A percentile compares a stretch with the other conserved stretches of the same genome.
Conservation (phyloP, 1,284 basidiomycete species). For the Puccinia polysora region DNA sequence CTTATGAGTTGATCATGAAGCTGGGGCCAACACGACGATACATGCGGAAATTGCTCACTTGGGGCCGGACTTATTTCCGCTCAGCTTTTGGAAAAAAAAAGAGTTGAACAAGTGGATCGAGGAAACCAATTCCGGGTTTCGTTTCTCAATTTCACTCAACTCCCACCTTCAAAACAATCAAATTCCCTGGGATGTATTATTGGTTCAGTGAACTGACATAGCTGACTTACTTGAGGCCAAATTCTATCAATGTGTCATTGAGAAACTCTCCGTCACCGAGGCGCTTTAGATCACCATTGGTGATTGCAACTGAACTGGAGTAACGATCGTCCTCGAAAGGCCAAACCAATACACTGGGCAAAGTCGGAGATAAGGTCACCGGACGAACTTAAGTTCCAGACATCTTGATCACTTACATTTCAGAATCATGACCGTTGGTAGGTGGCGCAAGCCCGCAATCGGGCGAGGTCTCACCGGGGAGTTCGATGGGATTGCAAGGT, state of each 20-base stretch:
- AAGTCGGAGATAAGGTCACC: neutral
- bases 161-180: conserved; percentile 61
- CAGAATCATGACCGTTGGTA: neutral
- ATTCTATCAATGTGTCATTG: conserved; percentile 94
- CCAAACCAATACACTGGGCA: conserved; percentile 46
- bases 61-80: conserved; percentile 57
- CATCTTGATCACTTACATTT: conserved; percentile 13
- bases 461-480: neutral
- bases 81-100: conserved; percentile 95
- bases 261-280: conserved; percentile 74
- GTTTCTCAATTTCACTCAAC: conserved; percentile 48
- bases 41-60: conserved; percentile 56
- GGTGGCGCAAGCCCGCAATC: neutral
- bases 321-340: conserved; percentile 36
- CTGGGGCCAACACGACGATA: neutral
- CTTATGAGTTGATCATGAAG: conserved; percentile 15
- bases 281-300: conserved; percentile 65
- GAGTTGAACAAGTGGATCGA: conserved; percentile 88
- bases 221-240: conserved; percentile 73
- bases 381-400: neutral
- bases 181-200: conserved; percentile 57
- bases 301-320: conserved; percentile 47
- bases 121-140: conserved; percentile 63
- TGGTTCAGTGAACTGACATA: neutral
- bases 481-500: neutral